These are phyloP conservation scores for Fraxinus nigra DNA, from an alignment of 305 asterid genomes.

Conservation along the genomic window DNA sequence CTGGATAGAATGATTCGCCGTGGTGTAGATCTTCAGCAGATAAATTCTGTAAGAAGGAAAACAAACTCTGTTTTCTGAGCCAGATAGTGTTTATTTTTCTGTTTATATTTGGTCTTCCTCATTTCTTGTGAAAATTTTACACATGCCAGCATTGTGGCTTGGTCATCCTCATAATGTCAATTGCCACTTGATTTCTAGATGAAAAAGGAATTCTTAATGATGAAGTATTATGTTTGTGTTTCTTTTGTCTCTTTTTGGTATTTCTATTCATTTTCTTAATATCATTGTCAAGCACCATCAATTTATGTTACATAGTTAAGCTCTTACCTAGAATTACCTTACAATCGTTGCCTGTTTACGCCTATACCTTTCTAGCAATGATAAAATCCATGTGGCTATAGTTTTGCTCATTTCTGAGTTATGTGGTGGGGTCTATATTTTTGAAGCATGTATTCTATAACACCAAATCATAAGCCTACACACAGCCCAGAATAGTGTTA, in stretches of 20 bases:
- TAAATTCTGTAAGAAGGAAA: conserved; percentile 56
- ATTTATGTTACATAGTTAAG: background rate
- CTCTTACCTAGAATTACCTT: background rate
- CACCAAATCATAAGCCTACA: background rate
- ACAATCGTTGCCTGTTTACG: background rate
- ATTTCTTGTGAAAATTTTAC: background rate
- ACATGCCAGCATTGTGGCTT: background rate
- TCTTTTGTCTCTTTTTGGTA: background rate
- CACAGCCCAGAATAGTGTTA: background rate
- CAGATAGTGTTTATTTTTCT: background rate
- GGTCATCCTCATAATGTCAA: background rate
- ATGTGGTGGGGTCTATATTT: background rate
- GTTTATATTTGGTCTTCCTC: background rate
- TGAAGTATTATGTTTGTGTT: background rate
- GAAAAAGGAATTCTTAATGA: conserved; percentile 6
- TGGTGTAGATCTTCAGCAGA: conserved; percentile 86
- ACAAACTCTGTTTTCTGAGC: conserved; percentile 6
- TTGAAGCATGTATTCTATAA: background rate
- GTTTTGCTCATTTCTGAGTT: background rate
- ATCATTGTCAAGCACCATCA: background rate
- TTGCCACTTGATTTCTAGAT: background rate
- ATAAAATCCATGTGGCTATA: background rate
- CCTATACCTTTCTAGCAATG: background rate
- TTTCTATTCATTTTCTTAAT: background rate
- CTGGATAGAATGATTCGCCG: conserved; percentile 75